These are phyloP conservation scores for Flaveria sonorensis DNA, from an alignment of 129 eudicot genomes.

Conservation along the genomic window DNA sequence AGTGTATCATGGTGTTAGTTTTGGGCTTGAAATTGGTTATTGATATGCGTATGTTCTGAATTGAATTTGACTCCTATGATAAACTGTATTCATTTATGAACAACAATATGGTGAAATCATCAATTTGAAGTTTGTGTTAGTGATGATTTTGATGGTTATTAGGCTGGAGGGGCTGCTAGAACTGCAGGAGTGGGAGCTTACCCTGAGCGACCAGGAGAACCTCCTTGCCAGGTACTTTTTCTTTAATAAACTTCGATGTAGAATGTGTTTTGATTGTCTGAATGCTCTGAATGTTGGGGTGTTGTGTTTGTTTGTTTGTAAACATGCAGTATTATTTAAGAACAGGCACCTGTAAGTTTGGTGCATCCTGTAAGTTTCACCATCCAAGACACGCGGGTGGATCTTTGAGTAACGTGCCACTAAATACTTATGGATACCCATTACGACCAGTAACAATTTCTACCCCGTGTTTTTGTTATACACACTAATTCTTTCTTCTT, in stretches of 20 bases:
- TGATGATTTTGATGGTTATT: slow-evolving; percentile 14
- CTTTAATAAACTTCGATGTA: slow-evolving; percentile 2
- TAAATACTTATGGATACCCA: slow-evolving; percentile 83
- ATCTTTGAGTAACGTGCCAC: slow-evolving; percentile 71
- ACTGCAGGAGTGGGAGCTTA: slow-evolving; percentile 55
- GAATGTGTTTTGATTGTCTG: slow-evolving; percentile 20
- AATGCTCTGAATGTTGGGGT: slow-evolving; percentile 15
- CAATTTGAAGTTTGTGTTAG: slow-evolving; percentile 4
- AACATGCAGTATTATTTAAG: slow-evolving; percentile 79
- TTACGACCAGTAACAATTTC: slow-evolving; percentile 69
- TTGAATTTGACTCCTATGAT: neutral
- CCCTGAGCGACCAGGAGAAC: slow-evolving; percentile 92
- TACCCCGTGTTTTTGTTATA: neutral
- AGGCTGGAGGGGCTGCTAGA: slow-evolving; percentile 62
- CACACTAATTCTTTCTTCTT: slow-evolving; percentile 11
- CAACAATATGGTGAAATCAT: neutral
- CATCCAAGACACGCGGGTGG: slow-evolving; percentile 96
- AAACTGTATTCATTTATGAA: neutral
- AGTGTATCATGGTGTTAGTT: neutral
- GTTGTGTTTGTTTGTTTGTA: slow-evolving; percentile 16
- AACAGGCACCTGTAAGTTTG: slow-evolving; percentile 97
- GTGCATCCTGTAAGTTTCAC: slow-evolving; percentile 86
- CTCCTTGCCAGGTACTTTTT: slow-evolving; percentile 74
- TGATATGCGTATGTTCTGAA: neutral
- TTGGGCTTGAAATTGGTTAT: slow-evolving; percentile 7